Evolutionary conservation across 306 rosid species (phyloP).

Genomic region (Cicer yamashitae): DNA sequence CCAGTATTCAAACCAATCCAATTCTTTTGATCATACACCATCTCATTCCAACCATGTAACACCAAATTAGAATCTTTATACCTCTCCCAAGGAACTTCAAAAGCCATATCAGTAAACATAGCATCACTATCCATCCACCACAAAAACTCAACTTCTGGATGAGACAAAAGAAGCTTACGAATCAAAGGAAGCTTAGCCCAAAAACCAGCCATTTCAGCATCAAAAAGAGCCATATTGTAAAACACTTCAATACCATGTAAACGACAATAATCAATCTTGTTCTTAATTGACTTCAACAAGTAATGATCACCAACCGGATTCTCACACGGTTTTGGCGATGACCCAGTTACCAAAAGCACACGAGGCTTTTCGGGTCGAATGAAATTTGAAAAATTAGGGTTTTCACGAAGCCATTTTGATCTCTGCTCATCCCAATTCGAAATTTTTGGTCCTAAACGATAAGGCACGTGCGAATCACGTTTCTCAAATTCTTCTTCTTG

Average conservation of each 20-base stretch:
- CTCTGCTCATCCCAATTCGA: slow-evolving; percentile 81
- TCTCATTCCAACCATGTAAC: slow-evolving; percentile 88
- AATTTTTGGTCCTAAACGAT: slow-evolving; percentile 80
- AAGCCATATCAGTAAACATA: slow-evolving; percentile 93
- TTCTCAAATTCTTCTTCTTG: slow-evolving; percentile 49
- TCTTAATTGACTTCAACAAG: slow-evolving; percentile 74
- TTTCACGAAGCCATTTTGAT: slow-evolving; percentile 64
- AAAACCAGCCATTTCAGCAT: slow-evolving; percentile 92
- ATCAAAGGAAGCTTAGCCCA: slow-evolving; percentile 93
- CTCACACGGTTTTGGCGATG: slow-evolving; percentile 91
- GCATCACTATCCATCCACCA: slow-evolving; percentile 99
- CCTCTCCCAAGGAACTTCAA: slow-evolving; percentile 88
- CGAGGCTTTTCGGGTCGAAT: slow-evolving; percentile 75
- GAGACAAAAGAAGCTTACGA: slow-evolving; percentile 71
- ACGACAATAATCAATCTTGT: slow-evolving; percentile 92
- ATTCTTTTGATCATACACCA: slow-evolving; percentile 77
- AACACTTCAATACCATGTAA: slow-evolving; percentile 84
- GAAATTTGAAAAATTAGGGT: slow-evolving; percentile 72
- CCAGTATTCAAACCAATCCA: slow-evolving; percentile 96
- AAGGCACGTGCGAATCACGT: slow-evolving; percentile 53
- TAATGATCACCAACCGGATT: slow-evolving; percentile 93
- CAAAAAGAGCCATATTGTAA: slow-evolving; percentile 80
- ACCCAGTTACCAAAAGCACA: slow-evolving; percentile 85
- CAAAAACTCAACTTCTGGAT: slow-evolving; percentile 78
- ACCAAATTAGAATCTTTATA: slow-evolving; percentile 73